phyloP scores from a whole-genome alignment of 352 stramenopile genomes.

The Globisporangium sylvaticum region DNA sequence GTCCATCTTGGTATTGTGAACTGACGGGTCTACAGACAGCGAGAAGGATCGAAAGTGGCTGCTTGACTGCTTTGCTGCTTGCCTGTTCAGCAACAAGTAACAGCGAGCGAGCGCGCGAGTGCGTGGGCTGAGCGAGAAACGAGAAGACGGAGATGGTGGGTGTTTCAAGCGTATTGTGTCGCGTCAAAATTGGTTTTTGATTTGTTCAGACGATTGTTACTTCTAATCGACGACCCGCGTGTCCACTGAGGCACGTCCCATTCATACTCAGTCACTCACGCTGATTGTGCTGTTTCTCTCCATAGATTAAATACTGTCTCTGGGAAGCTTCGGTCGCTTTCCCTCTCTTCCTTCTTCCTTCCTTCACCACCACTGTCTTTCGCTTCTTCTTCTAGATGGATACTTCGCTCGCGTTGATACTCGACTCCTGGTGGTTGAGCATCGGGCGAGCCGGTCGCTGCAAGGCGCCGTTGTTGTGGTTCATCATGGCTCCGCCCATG shows the following conservation, averaged over 20 bases:
- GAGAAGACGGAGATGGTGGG: not conserved
- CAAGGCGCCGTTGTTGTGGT: not conserved
- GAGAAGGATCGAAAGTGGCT: not conserved
- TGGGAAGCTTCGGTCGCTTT: not conserved
- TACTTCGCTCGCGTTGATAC: conserved; percentile 12
- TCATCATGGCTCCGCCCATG: conserved; percentile 2
- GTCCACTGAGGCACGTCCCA: not conserved
- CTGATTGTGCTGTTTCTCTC: not conserved
- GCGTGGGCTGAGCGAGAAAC: not conserved
- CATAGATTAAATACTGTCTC: conserved; percentile 1
- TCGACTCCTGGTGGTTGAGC: conserved; percentile 11
- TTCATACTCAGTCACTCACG: not conserved
- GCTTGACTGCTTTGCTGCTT: not conserved
- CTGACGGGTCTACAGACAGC: not conserved
- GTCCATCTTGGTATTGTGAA: conserved; percentile 23
- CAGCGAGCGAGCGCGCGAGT: not conserved
- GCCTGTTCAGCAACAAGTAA: not conserved
- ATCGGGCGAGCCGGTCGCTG: not conserved
- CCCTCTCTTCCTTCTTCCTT: not conserved
- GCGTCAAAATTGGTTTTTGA: conserved; percentile 2
- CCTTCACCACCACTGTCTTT: not conserved
- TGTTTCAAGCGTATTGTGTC: not conserved
- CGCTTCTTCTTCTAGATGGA: conserved; percentile 8
- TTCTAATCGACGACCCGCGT: not conserved
- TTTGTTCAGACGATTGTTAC: not conserved